A percentile compares a stretch with the other conserved stretches of the same genome.
phyloP scores from a whole-genome alignment of 2,329 filamentous ascomycete species.

The Fusarium pseudonygamai region DNA sequence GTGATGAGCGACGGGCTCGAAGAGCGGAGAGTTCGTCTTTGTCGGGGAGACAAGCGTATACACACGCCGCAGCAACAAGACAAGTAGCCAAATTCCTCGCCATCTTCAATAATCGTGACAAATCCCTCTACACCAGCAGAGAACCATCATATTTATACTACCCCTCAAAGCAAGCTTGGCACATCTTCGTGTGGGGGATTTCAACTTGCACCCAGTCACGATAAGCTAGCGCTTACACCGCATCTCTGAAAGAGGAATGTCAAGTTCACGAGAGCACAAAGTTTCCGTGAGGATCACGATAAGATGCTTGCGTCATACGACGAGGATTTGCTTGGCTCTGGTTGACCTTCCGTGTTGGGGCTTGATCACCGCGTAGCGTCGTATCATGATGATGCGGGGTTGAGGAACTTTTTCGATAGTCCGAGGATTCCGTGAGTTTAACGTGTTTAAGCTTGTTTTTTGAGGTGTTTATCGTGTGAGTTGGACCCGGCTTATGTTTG shows the following conservation, averaged over 20 bases:
- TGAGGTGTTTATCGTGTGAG: neutral
- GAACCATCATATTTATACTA: constrained; percentile 3
- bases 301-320: constrained; percentile 25
- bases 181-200: constrained; percentile 3
- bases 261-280: neutral
- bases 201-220: neutral
- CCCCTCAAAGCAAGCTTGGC: neutral
- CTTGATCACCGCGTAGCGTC: constrained; percentile 5
- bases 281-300: constrained; percentile 1
- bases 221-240: constrained; percentile 32
- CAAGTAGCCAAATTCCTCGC: constrained; percentile 11
- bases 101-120: neutral
- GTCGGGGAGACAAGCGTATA: constrained; percentile 26
- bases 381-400: constrained; percentile 7
- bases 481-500: neutral
- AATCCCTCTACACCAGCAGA: too few relatives aligned
- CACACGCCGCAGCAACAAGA: constrained; percentile 24
- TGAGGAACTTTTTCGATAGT: neutral
- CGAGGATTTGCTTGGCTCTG: constrained; percentile 10
- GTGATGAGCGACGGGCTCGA: neutral
- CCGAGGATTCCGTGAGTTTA: constrained; percentile 5
- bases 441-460: constrained; percentile 25
- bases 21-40: constrained; percentile 20
- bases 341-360: constrained; percentile 28
- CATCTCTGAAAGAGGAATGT: constrained; percentile 30